Base-by-base conservation (phyloP, 2,329 filamentous ascomycete genomes). In the Knoxdaviesia capensis region DNA sequence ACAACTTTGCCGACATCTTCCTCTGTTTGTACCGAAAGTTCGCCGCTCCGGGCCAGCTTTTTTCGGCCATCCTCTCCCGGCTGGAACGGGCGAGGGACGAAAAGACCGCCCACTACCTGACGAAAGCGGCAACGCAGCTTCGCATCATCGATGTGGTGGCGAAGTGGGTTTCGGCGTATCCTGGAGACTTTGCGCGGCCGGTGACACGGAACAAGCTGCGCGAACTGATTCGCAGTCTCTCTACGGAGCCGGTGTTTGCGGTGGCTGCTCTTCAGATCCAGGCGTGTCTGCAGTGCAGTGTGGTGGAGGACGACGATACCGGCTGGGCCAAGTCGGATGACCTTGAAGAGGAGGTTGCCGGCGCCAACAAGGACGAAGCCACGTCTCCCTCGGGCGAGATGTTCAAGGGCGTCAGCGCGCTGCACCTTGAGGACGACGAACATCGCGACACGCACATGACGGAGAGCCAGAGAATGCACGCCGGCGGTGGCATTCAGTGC, bases 1-100 rank as follows among this genome's bases (percentile, higher is more conserved):
- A 73, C 44, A 94, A 94, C 57, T 98, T 94, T 54, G 72, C 74
- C 1, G 76, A 86, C 38, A 77, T 93, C 11, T 96, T 96, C 52
- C 66, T 96, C 31, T 94, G 88, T 48, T 65, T 96, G 9, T 96
- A 96, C 59, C 80, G 90, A 47, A 92, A 90, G 56, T 96, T 98
- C 55, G 81, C 85, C 4, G 74, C 87, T 2, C 90, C 90, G 0
- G 70, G 72, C 7, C 71, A 80, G 48, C 68, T 98, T 5, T 74
- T 96, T 41, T 71, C 77, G 36, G 77, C 83, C 6, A 80, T 96
- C 38, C 66, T 93, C 36, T 68, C 77, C 44, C 77, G 81, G 35
- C 74, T 94, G 46, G 80, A 93, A 48, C 67, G 64, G 10, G 63
- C 81, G 29, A 74, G 76, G 51, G 72, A 76, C 37, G 77, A 81